These are phyloP conservation scores for Saturnispora galanensis DNA, from an alignment of 805 yeast genomes.

Conservation along the genomic window DNA sequence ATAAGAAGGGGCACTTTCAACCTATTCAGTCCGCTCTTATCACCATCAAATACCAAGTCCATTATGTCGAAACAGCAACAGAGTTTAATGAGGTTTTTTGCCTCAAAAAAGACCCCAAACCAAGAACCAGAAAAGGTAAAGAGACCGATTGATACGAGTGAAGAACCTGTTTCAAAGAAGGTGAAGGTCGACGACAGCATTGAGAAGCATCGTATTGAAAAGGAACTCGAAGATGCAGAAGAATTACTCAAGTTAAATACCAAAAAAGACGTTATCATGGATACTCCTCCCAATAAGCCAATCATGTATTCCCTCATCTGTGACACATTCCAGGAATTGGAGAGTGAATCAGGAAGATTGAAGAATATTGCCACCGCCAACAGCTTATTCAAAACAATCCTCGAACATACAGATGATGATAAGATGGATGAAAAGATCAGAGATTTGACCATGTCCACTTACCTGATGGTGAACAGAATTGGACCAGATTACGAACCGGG, in stretches of 20 bases:
- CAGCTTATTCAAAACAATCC: constrained; percentile 56
- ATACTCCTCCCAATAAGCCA: constrained; percentile 13
- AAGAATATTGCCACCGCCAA: constrained; percentile 72
- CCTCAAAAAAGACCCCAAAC: constrained; percentile 4
- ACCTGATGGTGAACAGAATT: constrained; percentile 74
- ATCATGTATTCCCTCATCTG: constrained; percentile 36
- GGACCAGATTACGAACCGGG: constrained; percentile 94
- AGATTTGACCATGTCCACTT: constrained; percentile 60
- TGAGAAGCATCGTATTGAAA: constrained; percentile 12
- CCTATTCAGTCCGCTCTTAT: background rate
- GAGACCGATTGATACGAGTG: background rate
- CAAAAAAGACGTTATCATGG: background rate
- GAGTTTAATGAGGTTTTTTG: constrained; percentile 12
- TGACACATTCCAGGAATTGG: constrained; percentile 66
- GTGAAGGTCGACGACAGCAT: constrained; percentile 10
- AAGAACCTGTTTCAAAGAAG: constrained; percentile 5
- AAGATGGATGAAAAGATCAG: constrained; percentile 14
- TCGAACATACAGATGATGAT: constrained; percentile 31
- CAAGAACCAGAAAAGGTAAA: background rate
- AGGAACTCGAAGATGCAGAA: constrained; percentile 20
- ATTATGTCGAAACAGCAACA: constrained; percentile 7
- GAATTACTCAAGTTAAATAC: constrained; percentile 11
- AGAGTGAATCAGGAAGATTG: constrained; percentile 70
- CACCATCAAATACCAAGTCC: background rate
- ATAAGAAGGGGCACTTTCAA: background rate